phyloP scores from a whole-genome alignment of 768 basidiomycete genomes.

The Termitomyces sp. region DNA sequence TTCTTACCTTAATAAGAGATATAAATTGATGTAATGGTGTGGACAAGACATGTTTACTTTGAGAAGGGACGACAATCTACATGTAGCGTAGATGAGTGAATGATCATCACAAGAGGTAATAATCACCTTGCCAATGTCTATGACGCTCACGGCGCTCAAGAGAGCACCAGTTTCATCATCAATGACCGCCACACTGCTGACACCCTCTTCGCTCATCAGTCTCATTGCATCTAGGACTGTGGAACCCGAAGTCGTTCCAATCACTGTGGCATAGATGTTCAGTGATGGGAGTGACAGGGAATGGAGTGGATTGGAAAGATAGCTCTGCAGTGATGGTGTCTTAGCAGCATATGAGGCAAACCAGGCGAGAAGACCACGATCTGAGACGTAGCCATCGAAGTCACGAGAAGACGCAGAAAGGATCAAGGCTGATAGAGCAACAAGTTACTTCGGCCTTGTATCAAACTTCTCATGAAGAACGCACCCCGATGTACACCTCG shows the following conservation, averaged over 20 bases:
- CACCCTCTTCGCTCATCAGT: conserved; percentile 82
- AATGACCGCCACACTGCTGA: conserved; percentile 77
- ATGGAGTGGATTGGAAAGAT: conserved; percentile 51
- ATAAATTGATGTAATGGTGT: conserved; percentile 70
- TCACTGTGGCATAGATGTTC: conserved; percentile 57
- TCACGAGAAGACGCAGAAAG: conserved; percentile 39
- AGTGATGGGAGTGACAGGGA: conserved; percentile 62
- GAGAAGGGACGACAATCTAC: conserved; percentile 74
- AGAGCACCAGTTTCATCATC: conserved; percentile 62
- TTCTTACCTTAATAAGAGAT: conserved; percentile 61
- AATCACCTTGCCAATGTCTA: conserved; percentile 73
- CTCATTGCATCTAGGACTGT: conserved; percentile 79
- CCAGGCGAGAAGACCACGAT: conserved; percentile 68
- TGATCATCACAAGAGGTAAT: neutral
- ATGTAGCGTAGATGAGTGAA: neutral
- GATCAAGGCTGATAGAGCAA: conserved; percentile 45
- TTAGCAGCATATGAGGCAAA: conserved; percentile 53
- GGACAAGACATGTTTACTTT: conserved; percentile 74
- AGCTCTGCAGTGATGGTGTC: conserved; percentile 41
- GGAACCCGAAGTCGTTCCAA: conserved; percentile 57
- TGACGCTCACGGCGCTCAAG: conserved; percentile 77
- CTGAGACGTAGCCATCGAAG: conserved; percentile 73
- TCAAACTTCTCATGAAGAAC: conserved; percentile 7
- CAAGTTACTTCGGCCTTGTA: neutral
- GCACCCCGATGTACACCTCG: conserved; percentile 70